A percentile compares a stretch with the other conserved stretches of the same genome.
Evolutionary conservation across 306 rosid genomes (phyloP).

Genomic region (Abrus pulchellus): DNA sequence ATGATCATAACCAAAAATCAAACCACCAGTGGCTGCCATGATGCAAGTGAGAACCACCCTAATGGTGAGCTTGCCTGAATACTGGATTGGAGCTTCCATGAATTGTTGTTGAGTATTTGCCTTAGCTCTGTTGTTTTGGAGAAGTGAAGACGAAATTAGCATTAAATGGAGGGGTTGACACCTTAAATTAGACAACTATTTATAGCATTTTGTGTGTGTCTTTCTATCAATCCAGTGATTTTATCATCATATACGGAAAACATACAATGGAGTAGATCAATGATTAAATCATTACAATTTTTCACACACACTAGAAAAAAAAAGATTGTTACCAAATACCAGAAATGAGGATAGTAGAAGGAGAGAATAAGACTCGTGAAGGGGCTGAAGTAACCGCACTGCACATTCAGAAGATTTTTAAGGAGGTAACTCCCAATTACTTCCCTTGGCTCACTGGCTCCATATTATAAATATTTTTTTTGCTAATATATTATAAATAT

Average conservation of each 20-base stretch:
- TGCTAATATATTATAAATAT: too few relatives aligned
- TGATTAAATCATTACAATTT: neutral
- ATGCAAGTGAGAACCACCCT: conserved; percentile 67
- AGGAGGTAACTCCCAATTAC: neutral
- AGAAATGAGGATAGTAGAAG: neutral
- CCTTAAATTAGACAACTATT: neutral
- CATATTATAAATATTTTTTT: too few relatives aligned
- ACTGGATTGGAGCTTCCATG: conserved; percentile 42
- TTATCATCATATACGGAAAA: neutral
- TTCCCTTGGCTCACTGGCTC: too few relatives aligned
- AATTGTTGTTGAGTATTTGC: neutral
- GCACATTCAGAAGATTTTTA: neutral
- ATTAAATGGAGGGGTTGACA: neutral
- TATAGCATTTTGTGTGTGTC: conserved; percentile 11
- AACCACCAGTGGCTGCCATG: conserved; percentile 74
- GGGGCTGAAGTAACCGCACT: neutral
- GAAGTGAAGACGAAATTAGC: neutral
- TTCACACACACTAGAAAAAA: neutral
- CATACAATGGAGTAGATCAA: neutral
- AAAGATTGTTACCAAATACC: neutral
- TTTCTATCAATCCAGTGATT: conserved; percentile 24
- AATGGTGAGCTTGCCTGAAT: conserved; percentile 65
- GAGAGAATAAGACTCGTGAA: neutral
- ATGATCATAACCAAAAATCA: conserved; percentile 87
- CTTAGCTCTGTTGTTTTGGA: neutral